Evolutionary conservation across 1,284 basidiomycete genomes (phyloP).

Genomic region (Boletus sp.): DNA sequence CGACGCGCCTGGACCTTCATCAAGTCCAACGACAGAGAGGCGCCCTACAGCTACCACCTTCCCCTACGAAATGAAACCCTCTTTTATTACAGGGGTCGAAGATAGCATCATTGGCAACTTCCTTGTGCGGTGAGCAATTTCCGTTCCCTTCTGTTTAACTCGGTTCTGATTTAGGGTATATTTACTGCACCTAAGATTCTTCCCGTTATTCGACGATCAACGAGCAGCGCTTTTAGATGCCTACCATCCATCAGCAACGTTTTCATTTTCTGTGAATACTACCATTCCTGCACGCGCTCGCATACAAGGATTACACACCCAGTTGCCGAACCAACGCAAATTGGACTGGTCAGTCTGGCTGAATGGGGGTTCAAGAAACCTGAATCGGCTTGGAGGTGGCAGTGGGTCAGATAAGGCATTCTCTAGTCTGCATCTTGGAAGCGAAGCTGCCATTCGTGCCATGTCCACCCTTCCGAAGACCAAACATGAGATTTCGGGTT

Average conservation of each 20-base stretch:
- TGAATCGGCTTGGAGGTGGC: constrained; percentile 57
- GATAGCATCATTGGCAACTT: constrained; percentile 69
- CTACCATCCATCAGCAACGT: constrained; percentile 83
- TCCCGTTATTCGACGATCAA: constrained; percentile 78
- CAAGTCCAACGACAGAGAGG: constrained; percentile 36
- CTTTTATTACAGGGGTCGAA: constrained; percentile 75
- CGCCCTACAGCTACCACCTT: constrained; percentile 60
- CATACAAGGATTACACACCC: constrained; percentile 58
- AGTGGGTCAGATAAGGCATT: constrained; percentile 57
- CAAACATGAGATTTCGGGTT: constrained; percentile 70
- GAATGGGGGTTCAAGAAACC: constrained; percentile 65
- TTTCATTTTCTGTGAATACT: constrained; percentile 85
- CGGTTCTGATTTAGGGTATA: constrained; percentile 10
- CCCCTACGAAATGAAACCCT: constrained; percentile 66
- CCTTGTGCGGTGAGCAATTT: constrained; percentile 59
- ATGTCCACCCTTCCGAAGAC: constrained; percentile 71
- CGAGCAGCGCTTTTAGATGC: constrained; percentile 66
- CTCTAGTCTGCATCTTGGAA: constrained; percentile 71
- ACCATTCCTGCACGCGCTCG: constrained; percentile 70
- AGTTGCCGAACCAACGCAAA: constrained; percentile 77
- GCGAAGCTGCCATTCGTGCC: constrained; percentile 61
- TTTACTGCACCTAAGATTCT: constrained; percentile 55
- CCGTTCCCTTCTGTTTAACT: constrained; percentile 1
- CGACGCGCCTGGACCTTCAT: constrained; percentile 52
- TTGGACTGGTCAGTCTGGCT: constrained; percentile 75